Conservation (phyloP, 1,284 basidiomycete genomes). For the Violaceomyces palustris region DNA sequence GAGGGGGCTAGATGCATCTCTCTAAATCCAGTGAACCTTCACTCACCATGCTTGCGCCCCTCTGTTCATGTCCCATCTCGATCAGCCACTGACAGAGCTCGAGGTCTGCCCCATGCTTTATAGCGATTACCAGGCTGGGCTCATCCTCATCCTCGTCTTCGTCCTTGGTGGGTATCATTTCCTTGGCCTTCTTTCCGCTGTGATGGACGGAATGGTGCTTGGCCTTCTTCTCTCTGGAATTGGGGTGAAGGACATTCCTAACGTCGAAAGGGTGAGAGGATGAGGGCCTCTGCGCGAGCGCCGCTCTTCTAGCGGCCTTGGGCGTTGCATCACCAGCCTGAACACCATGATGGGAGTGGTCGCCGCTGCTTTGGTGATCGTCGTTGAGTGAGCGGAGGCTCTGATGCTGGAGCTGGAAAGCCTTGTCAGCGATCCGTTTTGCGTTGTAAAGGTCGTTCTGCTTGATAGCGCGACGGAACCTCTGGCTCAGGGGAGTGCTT, state of each 20-base stretch:
- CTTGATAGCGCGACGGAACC: conserved; percentile 33
- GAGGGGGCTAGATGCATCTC: too few relatives aligned
- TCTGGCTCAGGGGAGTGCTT: conserved; percentile 27
- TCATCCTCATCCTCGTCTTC: conserved; percentile 5
- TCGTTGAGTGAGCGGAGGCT: neutral
- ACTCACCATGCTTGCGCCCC: conserved; percentile 13
- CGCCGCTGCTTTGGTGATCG: neutral
- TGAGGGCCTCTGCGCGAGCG: conserved; percentile 13
- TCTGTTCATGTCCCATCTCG: conserved; percentile 40
- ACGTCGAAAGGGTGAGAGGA: conserved; percentile 23
- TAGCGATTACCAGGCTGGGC: conserved; percentile 28
- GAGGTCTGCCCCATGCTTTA: conserved; percentile 29
- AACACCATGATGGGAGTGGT: neutral
- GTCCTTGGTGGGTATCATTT: conserved; percentile 9
- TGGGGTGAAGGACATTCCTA: conserved; percentile 14
- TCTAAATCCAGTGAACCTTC: too few relatives aligned
- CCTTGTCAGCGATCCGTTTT: conserved; percentile 16
- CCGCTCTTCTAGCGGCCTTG: conserved; percentile 13
- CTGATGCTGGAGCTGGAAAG: conserved; percentile 12
- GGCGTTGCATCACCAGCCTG: neutral
- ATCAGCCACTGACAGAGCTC: conserved; percentile 44
- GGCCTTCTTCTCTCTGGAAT: conserved; percentile 3
- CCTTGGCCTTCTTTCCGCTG: conserved; percentile 12
- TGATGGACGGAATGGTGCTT: too few relatives aligned
- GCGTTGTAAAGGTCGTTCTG: conserved; percentile 25